phyloP scores from a whole-genome alignment of 1,284 basidiomycete species.

The Naganishia albida region DNA sequence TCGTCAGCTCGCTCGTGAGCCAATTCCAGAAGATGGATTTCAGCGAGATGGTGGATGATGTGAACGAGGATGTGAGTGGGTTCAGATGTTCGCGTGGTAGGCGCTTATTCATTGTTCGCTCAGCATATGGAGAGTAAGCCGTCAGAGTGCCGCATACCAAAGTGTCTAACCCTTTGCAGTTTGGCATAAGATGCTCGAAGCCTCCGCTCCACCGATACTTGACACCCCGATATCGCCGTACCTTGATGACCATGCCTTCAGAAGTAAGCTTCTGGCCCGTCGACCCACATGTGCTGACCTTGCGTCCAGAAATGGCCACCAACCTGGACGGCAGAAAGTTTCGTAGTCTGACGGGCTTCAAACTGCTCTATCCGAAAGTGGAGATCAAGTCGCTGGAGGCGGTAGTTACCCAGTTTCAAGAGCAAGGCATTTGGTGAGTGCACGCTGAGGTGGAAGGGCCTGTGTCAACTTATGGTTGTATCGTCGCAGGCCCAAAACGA shows the following conservation, averaged over 20 bases:
- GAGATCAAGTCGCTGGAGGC: slow-evolving; percentile 43
- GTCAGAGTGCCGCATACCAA: neutral
- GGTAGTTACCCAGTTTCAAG: slow-evolving; percentile 50
- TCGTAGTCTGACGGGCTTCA: slow-evolving; percentile 64
- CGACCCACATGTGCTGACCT: neutral
- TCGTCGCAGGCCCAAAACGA: too few species aligned
- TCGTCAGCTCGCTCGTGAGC: slow-evolving; percentile 62
- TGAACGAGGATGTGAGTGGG: slow-evolving; percentile 67
- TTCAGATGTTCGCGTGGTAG: neutral
- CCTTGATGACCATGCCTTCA: slow-evolving; percentile 67
- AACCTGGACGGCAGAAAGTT: slow-evolving; percentile 50
- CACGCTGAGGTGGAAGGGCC: too few species aligned
- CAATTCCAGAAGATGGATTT: slow-evolving; percentile 55
- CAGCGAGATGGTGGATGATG: slow-evolving; percentile 75
- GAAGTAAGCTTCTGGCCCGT: slow-evolving; percentile 40
- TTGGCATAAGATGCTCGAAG: slow-evolving; percentile 80
- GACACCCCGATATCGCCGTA: slow-evolving; percentile 78
- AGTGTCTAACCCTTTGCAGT: slow-evolving; percentile 5
- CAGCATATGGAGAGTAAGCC: slow-evolving; percentile 32
- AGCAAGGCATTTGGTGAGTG: slow-evolving; percentile 48
- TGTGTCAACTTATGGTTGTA: too few species aligned
- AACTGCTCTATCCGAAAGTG: slow-evolving; percentile 62
- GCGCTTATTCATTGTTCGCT: neutral
- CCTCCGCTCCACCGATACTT: slow-evolving; percentile 70
- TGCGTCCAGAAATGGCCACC: slow-evolving; percentile 60